phyloP scores from a whole-genome alignment of 495 filamentous ascomycete genomes.

The Lasiosphaeriaceae sp. region DNA sequence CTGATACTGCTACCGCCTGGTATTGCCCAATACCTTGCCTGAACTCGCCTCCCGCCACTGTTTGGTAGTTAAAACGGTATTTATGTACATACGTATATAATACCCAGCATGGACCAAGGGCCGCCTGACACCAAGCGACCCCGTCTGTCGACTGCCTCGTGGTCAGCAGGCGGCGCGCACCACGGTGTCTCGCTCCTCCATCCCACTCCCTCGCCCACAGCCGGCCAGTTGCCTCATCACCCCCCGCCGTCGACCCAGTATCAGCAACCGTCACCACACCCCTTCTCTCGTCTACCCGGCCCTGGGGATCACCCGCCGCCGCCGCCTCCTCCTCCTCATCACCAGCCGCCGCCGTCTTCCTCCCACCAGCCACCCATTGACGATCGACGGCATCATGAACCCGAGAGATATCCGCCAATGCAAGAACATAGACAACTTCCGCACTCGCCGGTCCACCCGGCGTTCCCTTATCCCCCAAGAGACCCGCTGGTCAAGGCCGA shows the following conservation, averaged over 20 bases:
- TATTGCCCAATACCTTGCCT: neutral
- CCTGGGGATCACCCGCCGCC: conserved; percentile 27
- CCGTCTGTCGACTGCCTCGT: conserved; percentile 41
- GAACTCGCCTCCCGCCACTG: conserved; percentile 25
- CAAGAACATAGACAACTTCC: conserved; percentile 48
- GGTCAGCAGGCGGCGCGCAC: conserved; percentile 38
- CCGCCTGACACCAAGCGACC: conserved; percentile 46
- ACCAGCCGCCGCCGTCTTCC: conserved; percentile 9
- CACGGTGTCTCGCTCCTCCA: conserved; percentile 44
- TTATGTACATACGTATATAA: conserved; percentile 38
- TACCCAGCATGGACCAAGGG: conserved; percentile 49
- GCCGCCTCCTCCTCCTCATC: conserved; percentile 13
- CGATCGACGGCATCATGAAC: conserved; percentile 49
- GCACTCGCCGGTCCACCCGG: conserved; percentile 43
- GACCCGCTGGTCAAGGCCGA: conserved; percentile 50
- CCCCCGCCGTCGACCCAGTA: conserved; percentile 40
- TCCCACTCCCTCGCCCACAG: conserved; percentile 39
- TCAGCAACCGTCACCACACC: conserved; percentile 30
- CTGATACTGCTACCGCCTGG: neutral
- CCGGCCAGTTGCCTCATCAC: conserved; percentile 36
- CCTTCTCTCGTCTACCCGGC: conserved; percentile 38
- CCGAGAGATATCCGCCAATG: conserved; percentile 45
- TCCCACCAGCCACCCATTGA: conserved; percentile 27
- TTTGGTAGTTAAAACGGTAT: conserved; percentile 32
- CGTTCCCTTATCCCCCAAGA: conserved; percentile 36